A percentile compares a stretch with the other conserved stretches of the same genome.
phyloP scores from a whole-genome alignment of 345 rosid genomes.

The Salix viminalis region DNA sequence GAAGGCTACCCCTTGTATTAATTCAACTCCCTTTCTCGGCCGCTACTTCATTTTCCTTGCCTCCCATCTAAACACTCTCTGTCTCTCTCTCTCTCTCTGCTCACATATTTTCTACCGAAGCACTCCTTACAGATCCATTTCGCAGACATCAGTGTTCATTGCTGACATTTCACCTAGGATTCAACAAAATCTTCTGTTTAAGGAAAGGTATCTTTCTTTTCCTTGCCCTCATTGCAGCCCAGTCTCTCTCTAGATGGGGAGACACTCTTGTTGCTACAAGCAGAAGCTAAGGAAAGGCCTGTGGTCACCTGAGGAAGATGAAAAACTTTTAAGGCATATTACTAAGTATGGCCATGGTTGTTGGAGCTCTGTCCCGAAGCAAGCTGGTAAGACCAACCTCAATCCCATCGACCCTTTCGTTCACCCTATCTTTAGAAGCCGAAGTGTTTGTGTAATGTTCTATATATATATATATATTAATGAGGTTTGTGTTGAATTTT shows the following conservation, averaged over 20 bases:
- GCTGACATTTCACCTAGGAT: conserved; percentile 41
- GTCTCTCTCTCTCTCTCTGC: conserved; percentile 3
- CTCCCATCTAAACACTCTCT: conserved; percentile 17
- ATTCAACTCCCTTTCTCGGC: conserved; percentile 40
- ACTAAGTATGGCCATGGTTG: conserved; percentile 93
- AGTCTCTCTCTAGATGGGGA: conserved; percentile 57
- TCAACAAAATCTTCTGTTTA: conserved; percentile 27
- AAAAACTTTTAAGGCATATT: conserved; percentile 79
- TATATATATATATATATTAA: not conserved
- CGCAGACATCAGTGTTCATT: conserved; percentile 13
- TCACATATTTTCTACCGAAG: conserved; percentile 13
- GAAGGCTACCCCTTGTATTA: conserved; percentile 36
- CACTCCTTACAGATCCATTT: conserved; percentile 15
- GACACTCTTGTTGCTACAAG: conserved; percentile 94
- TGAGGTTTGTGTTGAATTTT: not conserved
- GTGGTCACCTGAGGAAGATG: conserved; percentile 99
- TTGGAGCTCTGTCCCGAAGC: conserved; percentile 99
- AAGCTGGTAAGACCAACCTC: conserved; percentile 51
- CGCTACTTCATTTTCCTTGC: conserved; percentile 46
- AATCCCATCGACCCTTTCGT: not conserved
- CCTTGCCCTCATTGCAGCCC: conserved; percentile 3
- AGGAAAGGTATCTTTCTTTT: conserved; percentile 4
- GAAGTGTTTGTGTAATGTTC: not conserved
- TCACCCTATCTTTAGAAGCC: not conserved
- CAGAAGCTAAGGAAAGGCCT: conserved; percentile 98